Evolutionary conservation across 2,329 filamentous ascomycete genomes (phyloP).

Genomic region (Bimuria novae-zelandiae): DNA sequence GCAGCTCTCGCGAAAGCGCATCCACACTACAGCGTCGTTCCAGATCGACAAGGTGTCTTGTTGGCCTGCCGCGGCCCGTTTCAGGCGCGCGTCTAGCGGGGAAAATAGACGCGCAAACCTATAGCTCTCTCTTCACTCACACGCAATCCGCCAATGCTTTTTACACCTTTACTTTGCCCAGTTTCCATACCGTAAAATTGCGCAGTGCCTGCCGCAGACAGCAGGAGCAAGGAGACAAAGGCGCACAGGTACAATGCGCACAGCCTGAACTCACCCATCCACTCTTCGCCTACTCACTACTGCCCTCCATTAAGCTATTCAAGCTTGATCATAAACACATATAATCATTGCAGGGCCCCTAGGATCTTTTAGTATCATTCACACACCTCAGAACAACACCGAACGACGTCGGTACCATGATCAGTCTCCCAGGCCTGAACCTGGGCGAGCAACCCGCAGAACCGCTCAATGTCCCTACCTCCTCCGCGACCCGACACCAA

Average conservation of each 20-base stretch:
- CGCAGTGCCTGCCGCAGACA: neutral
- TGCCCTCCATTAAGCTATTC: no score
- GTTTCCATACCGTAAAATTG: neutral
- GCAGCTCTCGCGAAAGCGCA: neutral
- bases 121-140: neutral
- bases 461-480: constrained; percentile 25
- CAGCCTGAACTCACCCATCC: neutral
- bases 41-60: constrained; percentile 20
- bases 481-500: constrained; percentile 43
- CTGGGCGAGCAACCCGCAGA: constrained; percentile 41
- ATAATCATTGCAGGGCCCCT: no score
- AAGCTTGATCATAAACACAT: neutral
- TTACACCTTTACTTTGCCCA: no score
- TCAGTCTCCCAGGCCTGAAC: constrained; percentile 54
- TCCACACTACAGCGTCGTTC: neutral
- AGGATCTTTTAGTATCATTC: no score
- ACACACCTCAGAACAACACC: no score
- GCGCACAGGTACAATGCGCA: neutral
- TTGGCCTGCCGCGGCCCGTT: constrained; percentile 17
- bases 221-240: neutral
- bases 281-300: neutral
- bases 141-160: no score
- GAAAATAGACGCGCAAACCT: constrained; percentile 5
- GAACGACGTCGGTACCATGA: constrained; percentile 15
- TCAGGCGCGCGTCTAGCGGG: constrained; percentile 20